Conservation (phyloP, 345 rosid species). For the Populus simonii region DNA sequence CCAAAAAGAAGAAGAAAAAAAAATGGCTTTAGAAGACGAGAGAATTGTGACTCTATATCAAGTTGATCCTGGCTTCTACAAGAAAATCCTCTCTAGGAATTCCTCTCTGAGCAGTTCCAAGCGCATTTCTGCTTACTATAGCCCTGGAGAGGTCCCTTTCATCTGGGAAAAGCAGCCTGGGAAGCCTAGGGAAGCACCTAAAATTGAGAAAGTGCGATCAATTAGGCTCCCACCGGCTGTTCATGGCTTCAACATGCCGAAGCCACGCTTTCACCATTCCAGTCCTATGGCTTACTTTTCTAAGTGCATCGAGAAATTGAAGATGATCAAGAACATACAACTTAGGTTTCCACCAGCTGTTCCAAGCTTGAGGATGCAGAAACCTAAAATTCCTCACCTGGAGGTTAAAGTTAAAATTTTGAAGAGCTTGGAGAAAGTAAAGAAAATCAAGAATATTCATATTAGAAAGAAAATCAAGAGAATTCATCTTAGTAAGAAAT, state of each 20-base stretch:
- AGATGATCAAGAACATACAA: background rate
- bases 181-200: background rate
- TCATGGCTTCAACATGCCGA: background rate
- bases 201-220: background rate
- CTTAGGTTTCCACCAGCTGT: background rate
- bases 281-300: background rate
- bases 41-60: background rate
- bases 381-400: background rate
- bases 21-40: background rate
- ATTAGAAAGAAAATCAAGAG: background rate
- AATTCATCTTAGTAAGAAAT: background rate
- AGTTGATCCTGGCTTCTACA: constrained; percentile 14
- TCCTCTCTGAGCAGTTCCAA: background rate
- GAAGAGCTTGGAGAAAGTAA: background rate
- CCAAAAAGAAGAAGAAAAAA: too few relatives aligned
- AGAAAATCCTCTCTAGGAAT: constrained; percentile 9
- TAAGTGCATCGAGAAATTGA: background rate
- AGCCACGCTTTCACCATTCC: background rate
- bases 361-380: background rate
- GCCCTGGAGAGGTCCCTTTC: constrained; percentile 10
- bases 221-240: background rate
- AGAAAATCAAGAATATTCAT: background rate
- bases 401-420: background rate
- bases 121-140: background rate
- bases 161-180: constrained; percentile 10